Evolutionary conservation across 257 asterid genomes (phyloP), one percentile per base, ranked within the genome.

Genomic region (Rauvolfia tetraphylla): DNA sequence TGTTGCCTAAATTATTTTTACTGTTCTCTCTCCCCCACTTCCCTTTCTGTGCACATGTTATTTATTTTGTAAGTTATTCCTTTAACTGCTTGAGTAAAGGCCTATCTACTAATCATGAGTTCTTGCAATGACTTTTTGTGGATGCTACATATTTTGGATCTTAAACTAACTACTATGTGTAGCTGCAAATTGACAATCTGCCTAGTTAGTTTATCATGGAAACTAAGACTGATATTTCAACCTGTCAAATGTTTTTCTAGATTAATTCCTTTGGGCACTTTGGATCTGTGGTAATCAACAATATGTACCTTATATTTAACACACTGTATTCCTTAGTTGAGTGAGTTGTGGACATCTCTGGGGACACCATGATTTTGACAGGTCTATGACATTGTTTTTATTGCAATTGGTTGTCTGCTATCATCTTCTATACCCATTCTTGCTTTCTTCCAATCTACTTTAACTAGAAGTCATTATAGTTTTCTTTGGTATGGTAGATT

Each of bases 371-470:
- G 36, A 61, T 13, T 33, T 61, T 1, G 33, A 69, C 54, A 29
- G 38, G 34, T 13, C 5, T n/a, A 1, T 23, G 22, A 13, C 63
- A 36, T 46, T 66, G 29, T 42, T 74, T 41, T 12, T 5, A 6
- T 6, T 39, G 29, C 38, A 53, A 66, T 75, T 49, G 31, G 48
- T 51, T 65, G 67, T 31, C 44, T 61, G 44, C 78, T 75, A 14
- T 49, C 15, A 49, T 49, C 23, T n/a, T 2, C 15, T 49, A 69
- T 67, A 10, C 3, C 25, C n/a, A 23, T 41, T 53, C 58, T 25
- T 67, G 31, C 38, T 17, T 27, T 54, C 29, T 53, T 68, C 10
- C 46, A 63, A 41, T 41, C 34, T 38, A 25, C 51, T 27, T 38
- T 41, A 3, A 1, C 15, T 25, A 48, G 39, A 57, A 67, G 22